Percentiles rank a stretch among this genome's conserved stretches.
These are phyloP conservation scores for Escovopsis sp. DNA, from an alignment of 2,329 filamentous ascomycete genomes.

Conservation along the genomic window DNA sequence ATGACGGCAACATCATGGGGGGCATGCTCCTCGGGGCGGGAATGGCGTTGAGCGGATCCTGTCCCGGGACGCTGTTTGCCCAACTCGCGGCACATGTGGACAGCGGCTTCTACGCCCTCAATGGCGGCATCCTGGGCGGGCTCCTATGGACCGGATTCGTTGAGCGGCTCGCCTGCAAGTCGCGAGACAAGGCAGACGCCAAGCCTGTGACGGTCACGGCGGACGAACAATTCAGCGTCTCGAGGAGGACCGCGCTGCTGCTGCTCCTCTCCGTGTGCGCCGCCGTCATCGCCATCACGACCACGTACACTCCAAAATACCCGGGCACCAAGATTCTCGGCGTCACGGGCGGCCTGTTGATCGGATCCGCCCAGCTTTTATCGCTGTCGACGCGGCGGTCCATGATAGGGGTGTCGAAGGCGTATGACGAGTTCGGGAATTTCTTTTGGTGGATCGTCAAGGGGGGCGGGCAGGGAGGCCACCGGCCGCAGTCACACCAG, in stretches of 20 bases:
- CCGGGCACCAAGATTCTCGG: slow-evolving; percentile 21
- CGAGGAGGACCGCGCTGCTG: slow-evolving; percentile 20
- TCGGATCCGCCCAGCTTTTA: slow-evolving; percentile 41
- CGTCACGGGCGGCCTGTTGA: slow-evolving; percentile 40
- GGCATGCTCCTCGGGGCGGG: slow-evolving; percentile 47
- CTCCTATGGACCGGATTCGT: slow-evolving; percentile 33
- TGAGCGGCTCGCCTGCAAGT: slow-evolving; percentile 17
- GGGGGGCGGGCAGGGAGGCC: slow-evolving; percentile 11
- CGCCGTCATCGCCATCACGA: slow-evolving; percentile 23
- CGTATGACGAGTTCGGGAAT: slow-evolving; percentile 45
- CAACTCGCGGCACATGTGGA: slow-evolving; percentile 40
- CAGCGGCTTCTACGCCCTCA: slow-evolving; percentile 35
- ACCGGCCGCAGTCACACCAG: slow-evolving; percentile 19
- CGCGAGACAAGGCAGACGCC: slow-evolving; percentile 11
- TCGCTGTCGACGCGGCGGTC: slow-evolving; percentile 36
- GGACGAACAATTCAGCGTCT: slow-evolving; percentile 25
- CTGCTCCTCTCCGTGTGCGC: slow-evolving; percentile 28
- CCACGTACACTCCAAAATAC: slow-evolving; percentile 17
- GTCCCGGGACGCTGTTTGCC: slow-evolving; percentile 48
- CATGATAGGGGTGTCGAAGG: slow-evolving; percentile 44
- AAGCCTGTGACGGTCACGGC: slow-evolving; percentile 19
- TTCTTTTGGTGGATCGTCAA: slow-evolving; percentile 30
- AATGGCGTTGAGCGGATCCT: slow-evolving; percentile 50
- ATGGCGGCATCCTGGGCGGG: slow-evolving; percentile 40
- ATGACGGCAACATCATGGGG: slow-evolving; percentile 51